A percentile compares a stretch with the other conserved stretches of the same genome.
Evolutionary conservation across 768 basidiomycete genomes (phyloP).

Genomic region (Tremella fuciformis): DNA sequence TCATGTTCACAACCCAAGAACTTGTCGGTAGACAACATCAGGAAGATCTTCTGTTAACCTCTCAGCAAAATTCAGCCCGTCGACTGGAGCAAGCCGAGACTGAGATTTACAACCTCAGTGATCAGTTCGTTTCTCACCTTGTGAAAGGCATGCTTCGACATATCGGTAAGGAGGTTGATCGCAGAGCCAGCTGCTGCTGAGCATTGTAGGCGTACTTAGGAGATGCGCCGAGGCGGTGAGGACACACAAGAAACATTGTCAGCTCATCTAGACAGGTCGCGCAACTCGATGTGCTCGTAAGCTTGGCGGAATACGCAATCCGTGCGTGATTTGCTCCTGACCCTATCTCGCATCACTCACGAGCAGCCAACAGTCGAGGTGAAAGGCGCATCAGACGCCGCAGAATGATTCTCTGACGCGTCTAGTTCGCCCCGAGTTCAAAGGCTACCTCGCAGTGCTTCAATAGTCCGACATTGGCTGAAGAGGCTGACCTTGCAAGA

Average conservation of each 20-base stretch:
- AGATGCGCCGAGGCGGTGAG: conserved; percentile 83
- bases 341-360: too few species aligned
- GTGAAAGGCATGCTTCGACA: conserved; percentile 66
- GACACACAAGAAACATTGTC: background rate
- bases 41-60: background rate
- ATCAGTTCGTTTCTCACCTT: conserved; percentile 76
- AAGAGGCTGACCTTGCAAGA: conserved; percentile 39
- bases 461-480: background rate
- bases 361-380: conserved; percentile 12
- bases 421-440: conserved; percentile 66
- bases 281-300: conserved; percentile 82
- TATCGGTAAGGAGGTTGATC: conserved; percentile 58
- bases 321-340: too few species aligned
- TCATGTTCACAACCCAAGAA: conserved; percentile 75
- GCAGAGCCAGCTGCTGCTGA: background rate
- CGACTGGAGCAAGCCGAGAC: conserved; percentile 86
- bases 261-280: conserved; percentile 61
- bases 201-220: conserved; percentile 59
- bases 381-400: conserved; percentile 2
- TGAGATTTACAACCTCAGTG: conserved; percentile 80
- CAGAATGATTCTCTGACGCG: background rate
- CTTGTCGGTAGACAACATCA: conserved; percentile 59
- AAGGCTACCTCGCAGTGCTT: conserved; percentile 37
- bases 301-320: conserved; percentile 78
- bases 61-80: conserved; percentile 10